Conservation (phyloP, 192 early-diverging fungal genomes). For the Rhizophagus prolifer region DNA sequence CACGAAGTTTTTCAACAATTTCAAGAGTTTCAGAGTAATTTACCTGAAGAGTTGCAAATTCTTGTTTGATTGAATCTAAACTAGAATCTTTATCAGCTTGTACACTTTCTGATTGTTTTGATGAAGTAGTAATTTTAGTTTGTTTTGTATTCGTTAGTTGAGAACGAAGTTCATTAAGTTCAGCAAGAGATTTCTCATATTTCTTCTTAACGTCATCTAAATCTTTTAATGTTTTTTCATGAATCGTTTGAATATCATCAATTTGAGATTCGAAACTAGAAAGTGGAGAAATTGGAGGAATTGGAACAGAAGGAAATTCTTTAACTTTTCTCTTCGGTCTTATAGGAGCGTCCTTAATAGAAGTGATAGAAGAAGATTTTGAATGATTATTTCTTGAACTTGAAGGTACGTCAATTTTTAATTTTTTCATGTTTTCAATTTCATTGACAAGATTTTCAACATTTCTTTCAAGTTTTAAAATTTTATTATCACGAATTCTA, state of each 20-base stretch:
- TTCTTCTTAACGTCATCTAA: not conserved
- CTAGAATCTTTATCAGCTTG: slow-evolving; percentile 13
- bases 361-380: not conserved
- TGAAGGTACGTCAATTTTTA: not conserved
- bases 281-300: not conserved
- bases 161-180: not conserved
- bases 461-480: slow-evolving; percentile 19
- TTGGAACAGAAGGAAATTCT: not conserved
- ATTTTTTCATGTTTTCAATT: not conserved
- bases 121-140: too few species aligned
- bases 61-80: slow-evolving; percentile 8
- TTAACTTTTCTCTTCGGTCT: too few species aligned
- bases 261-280: not conserved
- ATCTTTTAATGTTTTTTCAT: not conserved
- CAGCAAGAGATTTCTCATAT: not conserved
- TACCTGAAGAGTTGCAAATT: slow-evolving; percentile 9
- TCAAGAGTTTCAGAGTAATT: slow-evolving; percentile 14
- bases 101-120: slow-evolving; percentile 1
- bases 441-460: slow-evolving; percentile 15
- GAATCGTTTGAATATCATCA: not conserved
- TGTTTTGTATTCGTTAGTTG: not conserved
- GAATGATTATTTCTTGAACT: not conserved
- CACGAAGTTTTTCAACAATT: slow-evolving; percentile 25
- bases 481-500: slow-evolving; percentile 3
- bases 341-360: not conserved